phyloP scores from a whole-genome alignment of 139 green algal genomes.

The Coelastrella sp. region DNA sequence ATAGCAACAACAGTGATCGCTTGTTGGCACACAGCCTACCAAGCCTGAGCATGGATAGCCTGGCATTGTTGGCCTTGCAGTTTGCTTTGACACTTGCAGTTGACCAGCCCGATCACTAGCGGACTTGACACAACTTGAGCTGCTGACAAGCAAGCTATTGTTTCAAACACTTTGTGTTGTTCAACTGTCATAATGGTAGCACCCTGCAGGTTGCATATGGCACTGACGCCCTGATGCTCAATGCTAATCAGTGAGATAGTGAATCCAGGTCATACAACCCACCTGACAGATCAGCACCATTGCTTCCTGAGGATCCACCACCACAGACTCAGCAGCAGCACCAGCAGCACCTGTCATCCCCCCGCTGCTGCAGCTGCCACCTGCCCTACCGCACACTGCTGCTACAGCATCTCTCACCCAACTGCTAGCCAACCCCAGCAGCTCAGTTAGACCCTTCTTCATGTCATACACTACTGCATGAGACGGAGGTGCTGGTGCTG shows the following conservation, averaged over 20 bases:
- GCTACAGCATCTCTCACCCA: not conserved
- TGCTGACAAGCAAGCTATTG: not conserved
- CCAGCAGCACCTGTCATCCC: not conserved
- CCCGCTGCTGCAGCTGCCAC: not conserved
- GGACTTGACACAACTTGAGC: no score
- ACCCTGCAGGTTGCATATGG: no score
- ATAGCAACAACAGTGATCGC: not conserved
- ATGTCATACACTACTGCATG: not conserved
- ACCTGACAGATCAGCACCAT: constrained; percentile 4
- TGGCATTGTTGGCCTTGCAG: no score
- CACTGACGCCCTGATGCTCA: no score
- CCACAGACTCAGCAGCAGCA: not conserved
- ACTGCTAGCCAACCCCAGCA: not conserved
- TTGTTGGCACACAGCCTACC: not conserved
- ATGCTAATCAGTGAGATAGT: not conserved
- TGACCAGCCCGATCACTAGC: no score
- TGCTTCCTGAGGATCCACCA: not conserved
- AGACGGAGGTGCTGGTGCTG: not conserved
- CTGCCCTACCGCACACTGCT: not conserved
- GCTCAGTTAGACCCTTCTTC: not conserved
- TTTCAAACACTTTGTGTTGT: not conserved
- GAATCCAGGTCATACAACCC: not conserved
- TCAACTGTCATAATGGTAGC: no score
- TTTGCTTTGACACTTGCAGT: no score
- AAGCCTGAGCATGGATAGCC: not conserved